Base-by-base conservation (phyloP, 78 protist genomes). In the Tieghemostelium lacteum region DNA sequence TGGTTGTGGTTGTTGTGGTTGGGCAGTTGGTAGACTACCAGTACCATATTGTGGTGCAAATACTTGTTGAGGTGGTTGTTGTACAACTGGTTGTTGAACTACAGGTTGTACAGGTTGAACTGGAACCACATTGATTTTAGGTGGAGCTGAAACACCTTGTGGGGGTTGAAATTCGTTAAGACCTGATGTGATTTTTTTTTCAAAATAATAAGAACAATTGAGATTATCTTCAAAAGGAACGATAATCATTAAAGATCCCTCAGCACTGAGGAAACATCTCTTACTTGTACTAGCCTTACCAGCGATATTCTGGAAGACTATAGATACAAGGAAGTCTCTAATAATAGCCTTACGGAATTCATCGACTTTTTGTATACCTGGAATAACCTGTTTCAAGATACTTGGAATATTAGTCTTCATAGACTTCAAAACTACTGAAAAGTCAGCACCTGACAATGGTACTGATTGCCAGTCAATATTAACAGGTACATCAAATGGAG, bases 151-250 rank as follows among this genome's bases (percentile, higher is more conserved):
- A n/a, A 16, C 12, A 39, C 50, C 50, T 40, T 14, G 5, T 28
- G 62, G 80, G 57, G 91, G 91, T 52, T 36, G 33, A 24, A 83
- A 83, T 29, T 83, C 91, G 55, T 69, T 62, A 19, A 83, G 42
- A 60, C 80, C 91, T 40, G 70, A 5, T 7, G 91, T 83, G 5
- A 83, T 83, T 61, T 83, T 83, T 74, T 83, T 83, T 40, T 83
- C 91, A 29, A 83, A 42, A 31, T 83, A 83, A 40, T 83, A 83
- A 1, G 91, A 83, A 57, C 91, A 83, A 58, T 83, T 83, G 36
- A 83, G 24, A 4, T 76, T 61, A 58, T 83, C 91, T 45, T 83
- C 91, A 40, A 83, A 69, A 10, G 91, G 75, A 8, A 69, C 65
- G 49, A 20, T 62, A 19, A 83, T 39, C 1, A 83, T 58, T 1